Percentiles rank a stretch among this genome's conserved stretches.
Evolutionary conservation across 305 asterid genomes (phyloP).

Genomic region (Coffea humblotiana): DNA sequence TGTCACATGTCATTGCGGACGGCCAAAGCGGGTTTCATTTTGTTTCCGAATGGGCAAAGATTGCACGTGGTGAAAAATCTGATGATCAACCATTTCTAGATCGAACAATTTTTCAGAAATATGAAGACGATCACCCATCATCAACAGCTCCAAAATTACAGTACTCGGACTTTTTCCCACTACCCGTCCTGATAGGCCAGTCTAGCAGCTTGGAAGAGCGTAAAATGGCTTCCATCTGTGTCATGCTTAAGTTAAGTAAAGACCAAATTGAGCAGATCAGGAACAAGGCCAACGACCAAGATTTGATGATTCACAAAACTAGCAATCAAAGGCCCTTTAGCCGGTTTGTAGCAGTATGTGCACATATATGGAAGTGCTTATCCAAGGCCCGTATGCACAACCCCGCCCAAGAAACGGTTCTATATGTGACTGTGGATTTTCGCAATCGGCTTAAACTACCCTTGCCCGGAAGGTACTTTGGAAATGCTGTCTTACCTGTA

Average conservation of each 20-base stretch:
- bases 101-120: not conserved
- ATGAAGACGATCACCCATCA: not conserved
- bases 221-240: not conserved
- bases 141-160: not conserved
- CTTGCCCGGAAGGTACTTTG: constrained; percentile 44
- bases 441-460: constrained; percentile 49
- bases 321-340: constrained; percentile 29
- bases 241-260: constrained; percentile 7
- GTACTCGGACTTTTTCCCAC: not conserved
- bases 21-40: constrained; percentile 28
- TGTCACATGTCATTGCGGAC: constrained; percentile 23
- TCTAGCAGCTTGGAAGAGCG: not conserved
- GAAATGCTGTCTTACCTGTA: constrained; percentile 45
- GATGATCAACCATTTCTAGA: constrained; percentile 8
- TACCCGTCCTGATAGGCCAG: not conserved
- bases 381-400: constrained; percentile 40
- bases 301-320: not conserved
- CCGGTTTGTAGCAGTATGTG: constrained; percentile 45
- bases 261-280: not conserved
- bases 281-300: constrained; percentile 25
- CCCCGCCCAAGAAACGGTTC: constrained; percentile 37
- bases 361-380: constrained; percentile 50
- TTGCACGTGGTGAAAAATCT: constrained; percentile 7
- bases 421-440: constrained; percentile 38
- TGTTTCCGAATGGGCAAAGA: constrained; percentile 27